Percentiles rank a stretch among this genome's conserved stretches.
phyloP scores from a whole-genome alignment of 106 monocot genomes.

The Dactylorhiza incarnata region DNA sequence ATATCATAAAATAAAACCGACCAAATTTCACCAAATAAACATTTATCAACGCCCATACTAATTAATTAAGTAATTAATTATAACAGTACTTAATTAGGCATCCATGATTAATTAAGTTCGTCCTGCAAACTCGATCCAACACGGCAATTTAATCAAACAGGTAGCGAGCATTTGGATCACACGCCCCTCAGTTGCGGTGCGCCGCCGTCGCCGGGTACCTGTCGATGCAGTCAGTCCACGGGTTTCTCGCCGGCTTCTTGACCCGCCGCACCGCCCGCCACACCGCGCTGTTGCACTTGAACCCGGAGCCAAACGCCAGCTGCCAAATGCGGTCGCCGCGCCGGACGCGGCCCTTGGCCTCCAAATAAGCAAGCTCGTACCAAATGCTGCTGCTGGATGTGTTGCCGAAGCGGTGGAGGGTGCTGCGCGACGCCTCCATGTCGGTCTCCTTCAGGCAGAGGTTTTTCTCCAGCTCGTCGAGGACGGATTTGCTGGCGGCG shows the following conservation, averaged over 20 bases:
- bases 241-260: constrained; percentile 36
- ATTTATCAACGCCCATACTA: too few species aligned
- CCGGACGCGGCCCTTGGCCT: constrained; percentile 46
- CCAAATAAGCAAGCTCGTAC: constrained; percentile 86
- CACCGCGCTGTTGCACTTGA: constrained; percentile 77
- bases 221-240: constrained; percentile 57
- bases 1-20: too few species aligned
- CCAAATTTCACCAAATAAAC: too few species aligned
- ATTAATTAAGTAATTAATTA: too few species aligned
- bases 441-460: constrained; percentile 41
- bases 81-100: too few species aligned
- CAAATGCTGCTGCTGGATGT: constrained; percentile 73
- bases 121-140: too few species aligned
- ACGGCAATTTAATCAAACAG: too few species aligned
- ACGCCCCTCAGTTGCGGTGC: constrained; percentile 1
- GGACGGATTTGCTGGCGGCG: constrained; percentile 71
- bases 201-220: neutral
- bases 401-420: constrained; percentile 71
- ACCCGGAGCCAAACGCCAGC: constrained; percentile 68
- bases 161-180: too few species aligned
- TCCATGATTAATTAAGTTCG: too few species aligned
- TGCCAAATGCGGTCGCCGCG: constrained; percentile 61
- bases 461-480: constrained; percentile 75
- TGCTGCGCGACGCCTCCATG: constrained; percentile 55
- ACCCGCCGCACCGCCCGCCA: constrained; percentile 47